Evolutionary conservation across 2,329 filamentous ascomycete species (phyloP), one percentile per base, ranked within the genome.

Genomic region (Pseudocercospora cruenta): DNA sequence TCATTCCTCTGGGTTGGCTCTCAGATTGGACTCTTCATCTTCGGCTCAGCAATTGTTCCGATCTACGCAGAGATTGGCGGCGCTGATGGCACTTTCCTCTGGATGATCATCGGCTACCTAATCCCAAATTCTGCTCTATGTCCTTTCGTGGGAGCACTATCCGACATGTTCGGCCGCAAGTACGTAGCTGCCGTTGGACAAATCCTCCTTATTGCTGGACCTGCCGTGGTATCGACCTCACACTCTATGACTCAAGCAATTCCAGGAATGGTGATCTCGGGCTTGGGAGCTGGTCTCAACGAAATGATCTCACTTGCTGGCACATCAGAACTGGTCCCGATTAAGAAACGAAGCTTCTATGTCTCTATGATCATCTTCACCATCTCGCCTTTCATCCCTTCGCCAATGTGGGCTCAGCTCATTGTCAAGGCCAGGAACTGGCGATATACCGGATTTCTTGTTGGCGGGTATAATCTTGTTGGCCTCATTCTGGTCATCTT

Each of bases 241-340:
- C 75, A 86, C 24, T 79, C 72, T 8, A 90, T 90, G 85, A 87
- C 88, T 68, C 77, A 80, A 26, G 88, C 89, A 67, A 90, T 90
- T 69, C 84, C 86, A 85, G 83, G 83, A 33, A 85, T 84, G 83
- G 83, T 84, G 8, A 81, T 91, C 67, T 83, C 88, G 12, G 90
- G 90, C 6, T 80, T 87, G 8, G 89, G 89, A 43, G 88, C 89
- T n/a, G 89, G 89, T 16, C 83, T 91, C 67, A 89, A 88, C 72
- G 89, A 91, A 75, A 80, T 91, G 22, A 91, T 88, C 7, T 88
- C 89, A 3, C 81, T 92, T 16, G 88, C 90, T 39, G 90, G 85
- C 47, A 90, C 89, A 2, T 87, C 88, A 2, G 90, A 92, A 75
- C 82, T 91, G 66, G 90, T 88, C 0, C 89, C 90, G 1, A 86